Conservation (phyloP, 1,284 basidiomycete genomes). For the Apiotrichum veenhuisii region DNA sequence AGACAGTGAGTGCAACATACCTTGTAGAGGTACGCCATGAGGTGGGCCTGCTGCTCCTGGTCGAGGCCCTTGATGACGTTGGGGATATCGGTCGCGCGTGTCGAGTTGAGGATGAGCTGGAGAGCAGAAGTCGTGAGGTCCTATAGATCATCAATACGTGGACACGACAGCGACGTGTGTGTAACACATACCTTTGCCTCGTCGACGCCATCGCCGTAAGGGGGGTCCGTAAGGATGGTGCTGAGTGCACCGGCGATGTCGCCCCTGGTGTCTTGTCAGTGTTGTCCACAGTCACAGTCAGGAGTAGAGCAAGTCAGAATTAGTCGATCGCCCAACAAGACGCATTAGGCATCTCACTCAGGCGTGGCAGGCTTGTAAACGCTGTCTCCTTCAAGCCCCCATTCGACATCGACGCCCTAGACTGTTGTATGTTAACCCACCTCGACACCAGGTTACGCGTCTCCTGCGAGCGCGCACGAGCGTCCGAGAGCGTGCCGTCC, state of each 20-base stretch:
- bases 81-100: constrained; percentile 84
- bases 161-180: too few relatives aligned
- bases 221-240: constrained; percentile 67
- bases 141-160: constrained; percentile 48
- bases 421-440: constrained; percentile 59
- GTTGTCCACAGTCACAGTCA: neutral
- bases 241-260: constrained; percentile 70
- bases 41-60: constrained; percentile 77
- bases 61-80: constrained; percentile 69
- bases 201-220: constrained; percentile 77
- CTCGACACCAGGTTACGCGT: constrained; percentile 70
- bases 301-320: too few relatives aligned
- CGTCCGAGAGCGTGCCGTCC: constrained; percentile 67
- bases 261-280: constrained; percentile 53
- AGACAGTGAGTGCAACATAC: constrained; percentile 15
- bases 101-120: constrained; percentile 91
- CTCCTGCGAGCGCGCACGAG: constrained; percentile 67
- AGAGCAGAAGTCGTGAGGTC: constrained; percentile 74
- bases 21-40: constrained; percentile 99
- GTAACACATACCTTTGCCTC: constrained; percentile 73
- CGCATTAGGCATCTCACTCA: too few relatives aligned
- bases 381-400: neutral
- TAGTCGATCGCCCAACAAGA: too few relatives aligned
- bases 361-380: too few relatives aligned
- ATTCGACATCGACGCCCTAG: too few relatives aligned